Evolutionary conservation across 2,329 filamentous ascomycete genomes (phyloP).

Genomic region (Aspergillus thermomutatus): DNA sequence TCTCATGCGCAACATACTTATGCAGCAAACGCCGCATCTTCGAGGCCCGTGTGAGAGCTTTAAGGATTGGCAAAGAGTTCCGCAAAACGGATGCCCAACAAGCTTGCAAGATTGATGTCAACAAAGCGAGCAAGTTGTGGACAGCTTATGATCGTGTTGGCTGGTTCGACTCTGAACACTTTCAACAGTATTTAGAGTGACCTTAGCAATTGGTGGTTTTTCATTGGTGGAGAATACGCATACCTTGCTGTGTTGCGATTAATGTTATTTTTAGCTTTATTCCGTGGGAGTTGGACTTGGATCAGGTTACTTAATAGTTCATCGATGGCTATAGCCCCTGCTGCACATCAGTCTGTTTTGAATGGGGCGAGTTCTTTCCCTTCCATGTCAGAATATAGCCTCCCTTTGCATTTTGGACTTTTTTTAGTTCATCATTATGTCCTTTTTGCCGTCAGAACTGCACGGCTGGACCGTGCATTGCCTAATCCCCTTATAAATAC

Average conservation of each 20-base stretch:
- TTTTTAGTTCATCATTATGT: not conserved
- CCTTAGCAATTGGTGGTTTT: not conserved
- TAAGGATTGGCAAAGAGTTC: constrained; percentile 73
- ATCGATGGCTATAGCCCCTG: not conserved
- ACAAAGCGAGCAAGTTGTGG: constrained; percentile 93
- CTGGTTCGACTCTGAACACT: constrained; percentile 65
- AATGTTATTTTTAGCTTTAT: not conserved
- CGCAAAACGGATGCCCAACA: constrained; percentile 94
- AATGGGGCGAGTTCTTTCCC: not conserved
- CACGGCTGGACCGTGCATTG: not conserved
- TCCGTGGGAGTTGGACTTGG: not conserved
- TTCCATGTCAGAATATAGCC: not conserved
- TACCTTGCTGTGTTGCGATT: not conserved
- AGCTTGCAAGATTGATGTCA: constrained; percentile 97
- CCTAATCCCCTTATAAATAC: not conserved
- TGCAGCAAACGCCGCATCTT: constrained; percentile 94
- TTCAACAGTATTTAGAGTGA: constrained; percentile 41
- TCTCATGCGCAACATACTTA: constrained; percentile 84
- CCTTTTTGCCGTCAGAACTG: too few species aligned
- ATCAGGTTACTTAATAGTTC: not conserved
- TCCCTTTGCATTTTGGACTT: not conserved
- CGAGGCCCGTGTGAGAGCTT: constrained; percentile 65
- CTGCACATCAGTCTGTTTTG: not conserved
- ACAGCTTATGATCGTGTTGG: constrained; percentile 81
- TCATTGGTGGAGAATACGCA: not conserved